phyloP scores from a whole-genome alignment of 805 yeast genomes.

The Ogataea philodendri region DNA sequence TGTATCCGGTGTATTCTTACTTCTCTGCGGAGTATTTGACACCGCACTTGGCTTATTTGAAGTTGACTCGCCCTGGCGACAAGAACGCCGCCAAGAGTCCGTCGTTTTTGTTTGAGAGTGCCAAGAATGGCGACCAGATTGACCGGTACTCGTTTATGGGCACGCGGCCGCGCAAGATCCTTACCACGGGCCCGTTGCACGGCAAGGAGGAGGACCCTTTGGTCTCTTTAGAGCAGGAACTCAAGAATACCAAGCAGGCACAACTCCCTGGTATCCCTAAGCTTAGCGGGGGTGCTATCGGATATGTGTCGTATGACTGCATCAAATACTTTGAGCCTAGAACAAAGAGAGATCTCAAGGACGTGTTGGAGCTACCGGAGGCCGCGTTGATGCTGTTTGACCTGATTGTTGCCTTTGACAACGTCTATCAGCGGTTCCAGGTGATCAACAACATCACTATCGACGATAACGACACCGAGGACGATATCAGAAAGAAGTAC shows the following conservation, averaged over 20 bases:
- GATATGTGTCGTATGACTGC: constrained; percentile 95
- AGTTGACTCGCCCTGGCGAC: constrained; percentile 66
- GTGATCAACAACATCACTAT: constrained; percentile 76
- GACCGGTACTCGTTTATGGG: constrained; percentile 94
- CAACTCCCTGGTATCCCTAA: constrained; percentile 79
- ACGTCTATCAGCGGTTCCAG: constrained; percentile 91
- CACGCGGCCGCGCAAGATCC: constrained; percentile 73
- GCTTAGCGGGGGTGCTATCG: constrained; percentile 94
- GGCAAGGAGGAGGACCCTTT: constrained; percentile 79
- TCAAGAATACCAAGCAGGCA: constrained; percentile 63
- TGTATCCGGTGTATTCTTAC: constrained; percentile 78
- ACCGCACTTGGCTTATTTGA: constrained; percentile 87
- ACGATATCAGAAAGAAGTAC: constrained; percentile 44
- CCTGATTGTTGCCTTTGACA: constrained; percentile 86
- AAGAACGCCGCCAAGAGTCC: constrained; percentile 50
- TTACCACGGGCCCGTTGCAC: constrained; percentile 73
- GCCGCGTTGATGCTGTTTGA: constrained; percentile 90
- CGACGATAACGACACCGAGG: constrained; percentile 30
- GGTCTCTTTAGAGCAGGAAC: constrained; percentile 66
- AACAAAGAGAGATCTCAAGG: constrained; percentile 72
- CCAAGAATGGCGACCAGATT: constrained; percentile 82
- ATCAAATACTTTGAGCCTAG: constrained; percentile 94
- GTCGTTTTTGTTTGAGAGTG: constrained; percentile 85
- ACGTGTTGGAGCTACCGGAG: constrained; percentile 84
- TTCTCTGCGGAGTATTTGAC: constrained; percentile 76